These are phyloP conservation scores for Candida dajiaensis DNA, from an alignment of 805 yeast species.

Conservation along the genomic window DNA sequence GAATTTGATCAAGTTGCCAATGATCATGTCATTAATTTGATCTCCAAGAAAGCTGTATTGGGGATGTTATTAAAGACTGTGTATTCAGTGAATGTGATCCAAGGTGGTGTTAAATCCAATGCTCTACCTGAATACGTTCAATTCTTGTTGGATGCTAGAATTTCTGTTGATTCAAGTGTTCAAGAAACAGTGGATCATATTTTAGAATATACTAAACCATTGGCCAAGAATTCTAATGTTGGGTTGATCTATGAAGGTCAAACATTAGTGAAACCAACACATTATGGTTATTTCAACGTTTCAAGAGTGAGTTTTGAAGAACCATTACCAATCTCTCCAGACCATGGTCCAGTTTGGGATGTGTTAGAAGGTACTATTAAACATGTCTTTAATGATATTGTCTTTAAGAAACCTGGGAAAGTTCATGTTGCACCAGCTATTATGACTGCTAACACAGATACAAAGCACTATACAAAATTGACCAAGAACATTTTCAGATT, in stretches of 20 bases:
- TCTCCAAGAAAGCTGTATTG: slow-evolving; percentile 8
- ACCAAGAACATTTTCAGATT: slow-evolving; percentile 56
- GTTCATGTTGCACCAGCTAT: slow-evolving; percentile 38
- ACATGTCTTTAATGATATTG: slow-evolving; percentile 46
- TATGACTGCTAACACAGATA: slow-evolving; percentile 70
- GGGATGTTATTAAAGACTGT: slow-evolving; percentile 15
- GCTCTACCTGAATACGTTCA: slow-evolving; percentile 60
- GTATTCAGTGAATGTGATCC: slow-evolving; percentile 30
- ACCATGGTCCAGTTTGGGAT: slow-evolving; percentile 17
- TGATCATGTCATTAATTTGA: slow-evolving; percentile 26
- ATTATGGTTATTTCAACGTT: slow-evolving; percentile 26
- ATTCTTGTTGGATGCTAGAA: slow-evolving; percentile 56
- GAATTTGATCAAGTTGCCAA: slow-evolving; percentile 31
- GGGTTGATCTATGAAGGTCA: slow-evolving; percentile 16
- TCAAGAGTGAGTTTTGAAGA: slow-evolving; percentile 6
- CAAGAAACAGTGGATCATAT: slow-evolving; percentile 28
- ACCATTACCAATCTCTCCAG: slow-evolving; percentile 11
- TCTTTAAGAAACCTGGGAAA: slow-evolving; percentile 40
- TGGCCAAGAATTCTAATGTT: slow-evolving; percentile 17
- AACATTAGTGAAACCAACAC: slow-evolving; percentile 15
- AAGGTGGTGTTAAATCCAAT: slow-evolving; percentile 71
- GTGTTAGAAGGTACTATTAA: slow-evolving; percentile 30
- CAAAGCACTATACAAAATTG: slow-evolving; percentile 57
- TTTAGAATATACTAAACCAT: slow-evolving; percentile 7
- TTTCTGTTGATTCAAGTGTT: slow-evolving; percentile 51